Percentiles rank a stretch among this genome's conserved stretches.
Evolutionary conservation across 257 asterid genomes (phyloP).

Genomic region (Lycium barbarum): DNA sequence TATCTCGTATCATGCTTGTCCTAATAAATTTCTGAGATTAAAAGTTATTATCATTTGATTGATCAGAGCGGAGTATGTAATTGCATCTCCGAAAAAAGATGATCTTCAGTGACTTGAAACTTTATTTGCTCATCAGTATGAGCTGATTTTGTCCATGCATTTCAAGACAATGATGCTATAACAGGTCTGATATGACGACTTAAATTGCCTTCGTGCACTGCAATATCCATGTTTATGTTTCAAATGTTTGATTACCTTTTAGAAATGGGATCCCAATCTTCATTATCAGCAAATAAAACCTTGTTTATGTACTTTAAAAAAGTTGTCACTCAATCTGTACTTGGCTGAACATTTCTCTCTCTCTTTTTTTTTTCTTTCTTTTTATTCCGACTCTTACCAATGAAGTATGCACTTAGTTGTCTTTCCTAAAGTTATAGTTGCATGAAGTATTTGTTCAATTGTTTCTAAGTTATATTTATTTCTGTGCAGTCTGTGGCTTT

Average conservation of each 20-base stretch:
- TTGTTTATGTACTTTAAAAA: neutral
- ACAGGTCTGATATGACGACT: neutral
- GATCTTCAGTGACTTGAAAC: constrained; percentile 22
- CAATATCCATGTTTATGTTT: neutral
- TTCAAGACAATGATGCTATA: constrained; percentile 3
- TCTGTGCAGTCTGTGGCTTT: constrained; percentile 74
- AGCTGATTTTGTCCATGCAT: neutral
- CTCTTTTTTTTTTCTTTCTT: neutral
- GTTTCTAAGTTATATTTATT: constrained; percentile 34
- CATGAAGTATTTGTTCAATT: neutral
- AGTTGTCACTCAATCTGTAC: neutral
- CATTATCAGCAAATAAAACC: neutral
- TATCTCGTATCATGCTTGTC: neutral
- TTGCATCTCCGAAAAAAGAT: neutral
- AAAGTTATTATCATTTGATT: constrained; percentile 7
- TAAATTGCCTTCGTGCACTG: neutral
- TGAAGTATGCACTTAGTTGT: neutral
- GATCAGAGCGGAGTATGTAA: constrained; percentile 2
- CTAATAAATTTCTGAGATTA: neutral
- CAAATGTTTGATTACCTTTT: neutral
- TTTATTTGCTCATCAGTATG: neutral
- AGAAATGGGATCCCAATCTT: neutral
- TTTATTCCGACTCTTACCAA: neutral
- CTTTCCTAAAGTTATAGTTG: neutral
- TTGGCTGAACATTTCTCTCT: neutral